These are phyloP conservation scores for Solanum dulcamara DNA, from an alignment of 257 asterid genomes.

Conservation along the genomic window DNA sequence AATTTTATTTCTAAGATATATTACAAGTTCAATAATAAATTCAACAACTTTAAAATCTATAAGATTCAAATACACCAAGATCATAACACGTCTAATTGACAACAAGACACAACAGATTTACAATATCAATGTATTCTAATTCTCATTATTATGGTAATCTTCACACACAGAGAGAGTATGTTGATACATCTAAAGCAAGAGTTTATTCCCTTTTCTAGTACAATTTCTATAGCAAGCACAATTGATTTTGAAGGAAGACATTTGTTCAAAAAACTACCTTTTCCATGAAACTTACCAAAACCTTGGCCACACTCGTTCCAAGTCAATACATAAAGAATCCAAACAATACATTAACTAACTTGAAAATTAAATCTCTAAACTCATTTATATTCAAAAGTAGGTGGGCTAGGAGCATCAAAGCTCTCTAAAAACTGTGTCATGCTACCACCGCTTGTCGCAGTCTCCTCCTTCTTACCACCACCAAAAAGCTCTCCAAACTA, in stretches of 20 bases:
- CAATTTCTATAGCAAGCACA: neutral
- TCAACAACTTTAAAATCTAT: neutral
- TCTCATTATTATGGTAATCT: neutral
- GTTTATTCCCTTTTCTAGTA: neutral
- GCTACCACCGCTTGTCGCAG: too few relatives aligned
- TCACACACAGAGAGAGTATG: neutral
- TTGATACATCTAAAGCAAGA: neutral
- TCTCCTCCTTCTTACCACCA: too few relatives aligned
- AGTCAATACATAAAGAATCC: neutral
- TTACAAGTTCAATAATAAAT: neutral
- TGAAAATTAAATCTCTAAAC: neutral
- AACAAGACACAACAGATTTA: neutral
- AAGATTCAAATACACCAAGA: neutral
- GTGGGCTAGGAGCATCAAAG: too few relatives aligned
- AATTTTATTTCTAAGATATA: neutral
- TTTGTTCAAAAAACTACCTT: neutral
- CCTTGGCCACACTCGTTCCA: neutral
- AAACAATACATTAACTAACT: neutral
- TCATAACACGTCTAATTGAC: constrained; percentile 9
- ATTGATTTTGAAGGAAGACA: neutral
- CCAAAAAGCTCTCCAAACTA: too few relatives aligned
- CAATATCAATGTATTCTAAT: neutral
- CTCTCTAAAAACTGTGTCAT: too few relatives aligned
- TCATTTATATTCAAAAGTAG: too few relatives aligned
- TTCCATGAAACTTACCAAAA: neutral